Evolutionary conservation across 208 protist genomes (phyloP).

Genomic region (Zelonia costaricensis): DNA sequence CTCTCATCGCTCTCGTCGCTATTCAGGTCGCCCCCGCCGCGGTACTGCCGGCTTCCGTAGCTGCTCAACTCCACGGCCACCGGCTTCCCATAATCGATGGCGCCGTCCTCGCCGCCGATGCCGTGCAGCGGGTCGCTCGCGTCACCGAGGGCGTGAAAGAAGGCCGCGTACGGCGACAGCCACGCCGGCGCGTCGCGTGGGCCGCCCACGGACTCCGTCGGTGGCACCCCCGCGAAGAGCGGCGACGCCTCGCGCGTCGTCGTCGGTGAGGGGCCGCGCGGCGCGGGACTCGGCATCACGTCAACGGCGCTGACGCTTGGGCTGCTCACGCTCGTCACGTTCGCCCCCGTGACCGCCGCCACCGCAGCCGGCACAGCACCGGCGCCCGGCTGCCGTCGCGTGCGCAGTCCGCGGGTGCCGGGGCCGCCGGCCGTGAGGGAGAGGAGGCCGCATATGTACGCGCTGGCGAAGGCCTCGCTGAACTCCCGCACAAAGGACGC

Average conservation of each 20-base stretch:
- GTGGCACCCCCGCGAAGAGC: not conserved
- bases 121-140: not conserved
- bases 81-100: slow-evolving; percentile 9
- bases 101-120: not conserved
- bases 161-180: slow-evolving; percentile 24
- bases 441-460: slow-evolving; percentile 48
- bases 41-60: too few relatives aligned
- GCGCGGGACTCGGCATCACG: not conserved
- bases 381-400: not conserved
- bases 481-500: slow-evolving; percentile 23
- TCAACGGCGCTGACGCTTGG: not conserved
- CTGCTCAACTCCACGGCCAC: not conserved
- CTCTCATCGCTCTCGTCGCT: not conserved
- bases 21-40: not conserved
- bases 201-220: not conserved
- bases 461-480: slow-evolving; percentile 53
- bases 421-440: slow-evolving; percentile 21
- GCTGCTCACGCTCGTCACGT: not conserved
- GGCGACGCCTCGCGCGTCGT: not conserved
- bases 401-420: not conserved
- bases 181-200: slow-evolving; percentile 4
- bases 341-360: not conserved
- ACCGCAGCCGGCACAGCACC: not conserved
- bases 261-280: not conserved
- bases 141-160: slow-evolving; percentile 3